Evolutionary conservation across 2,329 filamentous ascomycete species (phyloP), one percentile per base, ranked within the genome.

Genomic region (Chrysoporthe puriensis): DNA sequence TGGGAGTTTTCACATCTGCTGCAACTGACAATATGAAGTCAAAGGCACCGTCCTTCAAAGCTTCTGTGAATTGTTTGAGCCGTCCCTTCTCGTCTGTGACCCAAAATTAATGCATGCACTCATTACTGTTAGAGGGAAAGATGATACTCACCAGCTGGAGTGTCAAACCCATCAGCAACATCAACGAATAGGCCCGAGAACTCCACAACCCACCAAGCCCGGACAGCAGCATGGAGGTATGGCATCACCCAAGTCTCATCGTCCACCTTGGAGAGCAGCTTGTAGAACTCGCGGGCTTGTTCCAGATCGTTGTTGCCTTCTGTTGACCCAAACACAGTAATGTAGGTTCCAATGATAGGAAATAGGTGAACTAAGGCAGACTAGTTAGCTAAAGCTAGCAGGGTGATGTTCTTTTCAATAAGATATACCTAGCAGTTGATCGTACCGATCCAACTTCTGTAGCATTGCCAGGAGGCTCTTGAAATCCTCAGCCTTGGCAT

Each of bases 141-240:
- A 74, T 71, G 85, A 6, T 82, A 14, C 59, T 36, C 16, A 40
- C 57, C 60, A 6, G 62, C 67, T 32, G 48, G 83, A 61, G 86
- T 84, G 70, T 86, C 83, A 5, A 60, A 16, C 14, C 54, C 65
- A 44, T 87, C 85, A 26, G 87, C 86, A 73, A 90, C 87, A 73
- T 97, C 93, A 67, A 92, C 85, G 76, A 94, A 97, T 83, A 93
- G 92, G 2, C 93, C 93, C 72, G 92, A 96, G 79, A 97, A 97
- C 75, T 98, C 94, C 43, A 93, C 90, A 59, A 97, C 85, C 96
- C 96, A 99, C 86, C 92, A 94, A 4, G 91, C 88, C 65, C 88
- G 86, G 14, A 94, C 86, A 3, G 93, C 91, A 58, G 94, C 92
- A 73, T 94, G 91, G 14, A 98, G 85, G 72, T 90, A 91, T 18